These are phyloP conservation scores for Sporodiniella umbellata DNA, from an alignment of 371 early-diverging fungal genomes.

Conservation along the genomic window DNA sequence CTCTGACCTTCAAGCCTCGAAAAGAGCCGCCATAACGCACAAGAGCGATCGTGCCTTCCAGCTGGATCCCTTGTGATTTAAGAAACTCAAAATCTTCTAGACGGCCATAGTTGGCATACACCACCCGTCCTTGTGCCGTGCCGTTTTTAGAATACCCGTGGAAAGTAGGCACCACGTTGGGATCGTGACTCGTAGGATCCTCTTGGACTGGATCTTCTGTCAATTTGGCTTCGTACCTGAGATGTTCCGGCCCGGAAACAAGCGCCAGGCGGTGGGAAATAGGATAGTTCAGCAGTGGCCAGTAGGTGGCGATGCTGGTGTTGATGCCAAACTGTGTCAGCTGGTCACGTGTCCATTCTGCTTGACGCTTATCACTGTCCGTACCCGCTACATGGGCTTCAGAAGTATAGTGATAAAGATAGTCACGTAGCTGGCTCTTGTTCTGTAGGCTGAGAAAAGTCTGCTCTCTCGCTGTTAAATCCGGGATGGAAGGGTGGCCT, in stretches of 20 bases:
- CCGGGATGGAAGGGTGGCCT: neutral
- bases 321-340: constrained; percentile 55
- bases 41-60: constrained; percentile 57
- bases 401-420: constrained; percentile 42
- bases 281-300: constrained; percentile 61
- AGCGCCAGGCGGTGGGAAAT: constrained; percentile 52
- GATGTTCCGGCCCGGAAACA: constrained; percentile 48
- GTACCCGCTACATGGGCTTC: constrained; percentile 58
- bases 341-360: constrained; percentile 56
- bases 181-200: constrained; percentile 51
- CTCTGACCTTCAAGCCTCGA: constrained; percentile 64
- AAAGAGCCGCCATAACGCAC: constrained; percentile 61
- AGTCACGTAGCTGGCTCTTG: too few species aligned
- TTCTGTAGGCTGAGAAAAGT: constrained; percentile 19
- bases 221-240: constrained; percentile 52
- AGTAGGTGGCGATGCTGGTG: constrained; percentile 55
- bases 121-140: constrained; percentile 53
- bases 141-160: constrained; percentile 66
- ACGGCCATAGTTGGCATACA: constrained; percentile 69
- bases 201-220: constrained; percentile 55
- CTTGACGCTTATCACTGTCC: constrained; percentile 43
- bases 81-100: constrained; percentile 57
- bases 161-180: constrained; percentile 55
- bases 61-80: constrained; percentile 37
- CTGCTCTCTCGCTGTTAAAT: constrained; percentile 12